Percentiles rank a stretch among this genome's conserved stretches.
These are phyloP conservation scores for Tetraselmis striata DNA, from an alignment of 139 green algal genomes.

Conservation along the genomic window DNA sequence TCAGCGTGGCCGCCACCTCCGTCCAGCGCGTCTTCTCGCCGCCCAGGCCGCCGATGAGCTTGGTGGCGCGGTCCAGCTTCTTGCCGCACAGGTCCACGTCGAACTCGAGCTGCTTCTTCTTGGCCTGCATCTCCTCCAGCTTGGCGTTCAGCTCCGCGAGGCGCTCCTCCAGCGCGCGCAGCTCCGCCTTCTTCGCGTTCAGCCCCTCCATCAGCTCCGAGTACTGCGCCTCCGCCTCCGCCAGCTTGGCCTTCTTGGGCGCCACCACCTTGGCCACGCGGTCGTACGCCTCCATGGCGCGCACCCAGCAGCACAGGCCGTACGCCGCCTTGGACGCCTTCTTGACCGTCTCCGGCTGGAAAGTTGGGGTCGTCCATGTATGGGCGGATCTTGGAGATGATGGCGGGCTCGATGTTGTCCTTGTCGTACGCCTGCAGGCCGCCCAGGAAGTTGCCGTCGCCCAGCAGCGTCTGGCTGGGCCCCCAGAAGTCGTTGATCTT, in stretches of 20 bases:
- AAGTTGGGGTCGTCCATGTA: constrained; percentile 53
- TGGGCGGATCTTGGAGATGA: constrained; percentile 48
- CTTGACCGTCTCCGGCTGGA: constrained; percentile 53
- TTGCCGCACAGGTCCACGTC: constrained; percentile 63
- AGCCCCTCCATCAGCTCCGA: constrained; percentile 58
- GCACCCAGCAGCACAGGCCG: constrained; percentile 66
- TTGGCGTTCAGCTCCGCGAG: constrained; percentile 66
- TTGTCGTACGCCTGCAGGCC: constrained; percentile 64
- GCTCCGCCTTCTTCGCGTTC: constrained; percentile 56
- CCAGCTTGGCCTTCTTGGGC: constrained; percentile 60
- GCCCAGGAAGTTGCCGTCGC: constrained; percentile 61
- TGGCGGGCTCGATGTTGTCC: constrained; percentile 58
- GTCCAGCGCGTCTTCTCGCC: constrained; percentile 76
- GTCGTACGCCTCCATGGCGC: constrained; percentile 75
- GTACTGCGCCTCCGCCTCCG: constrained; percentile 50
- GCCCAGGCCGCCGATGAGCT: constrained; percentile 64
- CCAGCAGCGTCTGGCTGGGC: constrained; percentile 46
- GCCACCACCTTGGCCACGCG: constrained; percentile 49
- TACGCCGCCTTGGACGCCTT: constrained; percentile 60
- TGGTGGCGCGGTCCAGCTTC: constrained; percentile 65
- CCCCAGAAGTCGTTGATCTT: constrained; percentile 48
- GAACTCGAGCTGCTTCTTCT: constrained; percentile 57
- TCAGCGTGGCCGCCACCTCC: constrained; percentile 44
- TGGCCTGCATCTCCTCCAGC: constrained; percentile 55
- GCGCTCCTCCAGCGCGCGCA: constrained; percentile 70